phyloP scores from a whole-genome alignment of 164 flowering plant species.

The Cinnamomum micranthum region DNA sequence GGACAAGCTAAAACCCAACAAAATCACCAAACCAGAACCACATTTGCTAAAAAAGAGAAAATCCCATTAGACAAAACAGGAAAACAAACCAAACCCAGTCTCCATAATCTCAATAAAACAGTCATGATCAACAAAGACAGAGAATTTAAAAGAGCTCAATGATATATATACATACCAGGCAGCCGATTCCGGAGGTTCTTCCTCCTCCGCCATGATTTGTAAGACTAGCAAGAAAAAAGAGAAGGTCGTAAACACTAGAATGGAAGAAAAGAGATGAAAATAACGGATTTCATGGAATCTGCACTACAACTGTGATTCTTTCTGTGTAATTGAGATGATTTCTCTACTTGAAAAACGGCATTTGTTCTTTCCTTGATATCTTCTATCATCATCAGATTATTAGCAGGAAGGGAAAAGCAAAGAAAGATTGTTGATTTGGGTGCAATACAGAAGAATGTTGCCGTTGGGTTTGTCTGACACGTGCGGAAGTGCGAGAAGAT shows the following conservation, averaged over 20 bases:
- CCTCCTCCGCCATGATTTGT: neutral
- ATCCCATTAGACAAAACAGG: neutral
- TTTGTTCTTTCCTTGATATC: neutral
- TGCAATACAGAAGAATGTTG: no score
- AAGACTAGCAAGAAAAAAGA: neutral
- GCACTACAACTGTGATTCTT: neutral
- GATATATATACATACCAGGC: neutral
- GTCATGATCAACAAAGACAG: neutral
- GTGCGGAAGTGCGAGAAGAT: no score
- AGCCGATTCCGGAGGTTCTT: neutral
- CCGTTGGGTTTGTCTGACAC: no score
- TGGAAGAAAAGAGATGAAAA: neutral
- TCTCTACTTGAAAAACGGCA: constrained; percentile 2
- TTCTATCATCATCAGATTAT: no score
- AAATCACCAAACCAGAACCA: neutral
- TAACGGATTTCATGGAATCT: neutral
- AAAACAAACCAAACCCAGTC: neutral
- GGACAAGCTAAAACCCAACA: neutral
- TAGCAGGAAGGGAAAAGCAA: no score
- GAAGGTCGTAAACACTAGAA: neutral
- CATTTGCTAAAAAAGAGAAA: neutral
- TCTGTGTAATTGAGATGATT: neutral
- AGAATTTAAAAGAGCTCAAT: neutral
- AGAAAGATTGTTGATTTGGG: no score
- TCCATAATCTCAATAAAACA: neutral